Base-by-base conservation (phyloP, 1,139 yeast genomes). In the Debaryomyces singareniensis region DNA sequence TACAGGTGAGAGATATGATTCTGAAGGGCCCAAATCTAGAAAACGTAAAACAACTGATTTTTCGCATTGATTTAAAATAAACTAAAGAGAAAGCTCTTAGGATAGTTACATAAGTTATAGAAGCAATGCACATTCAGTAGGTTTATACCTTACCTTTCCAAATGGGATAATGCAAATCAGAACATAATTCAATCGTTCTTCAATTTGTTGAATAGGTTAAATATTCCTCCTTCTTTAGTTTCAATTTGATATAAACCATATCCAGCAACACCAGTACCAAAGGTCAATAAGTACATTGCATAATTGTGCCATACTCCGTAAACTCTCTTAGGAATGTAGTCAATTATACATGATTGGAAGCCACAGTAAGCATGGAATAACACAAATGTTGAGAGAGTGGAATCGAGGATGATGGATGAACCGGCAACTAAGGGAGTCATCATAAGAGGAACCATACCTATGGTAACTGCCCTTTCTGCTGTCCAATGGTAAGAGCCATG, bases 401-500 rank as follows among this genome's bases (percentile, higher is more conserved):
- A 73, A 55, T 89, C 97, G 20, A 83, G 42, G 13, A 81, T 50
- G 1, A 96, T 95, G 31, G 78, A 61, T 13, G 78, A 73, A 11
- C 83, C 78, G 23, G 78, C 67, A 20, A 79, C 71, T 39, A 87
- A 74, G 5, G 97, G 96, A 3, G 81, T 61, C 35, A 78, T 61
- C 5, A 77, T 60, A 39, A 89, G 62, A 15, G 97, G 97, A n/a
- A 84, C 68, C 51, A 87, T 56, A 1, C 81, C 72, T 14, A 78
- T 55, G 5, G 89, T 71, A 10, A 83, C 63, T 5, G 74, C 47
- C 44, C 87, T 72, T 55, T 89, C 96, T 47, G 80, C 76, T 10
- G 86, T 63, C 96, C 96, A 87, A 64, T 87, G 96, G 53, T 75
- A 78, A 4, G 95, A 78, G 18, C 96, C 96, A 48, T 84, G 89